Conservation (phyloP, 2,329 filamentous ascomycete species). For the Botrytis medusae region DNA sequence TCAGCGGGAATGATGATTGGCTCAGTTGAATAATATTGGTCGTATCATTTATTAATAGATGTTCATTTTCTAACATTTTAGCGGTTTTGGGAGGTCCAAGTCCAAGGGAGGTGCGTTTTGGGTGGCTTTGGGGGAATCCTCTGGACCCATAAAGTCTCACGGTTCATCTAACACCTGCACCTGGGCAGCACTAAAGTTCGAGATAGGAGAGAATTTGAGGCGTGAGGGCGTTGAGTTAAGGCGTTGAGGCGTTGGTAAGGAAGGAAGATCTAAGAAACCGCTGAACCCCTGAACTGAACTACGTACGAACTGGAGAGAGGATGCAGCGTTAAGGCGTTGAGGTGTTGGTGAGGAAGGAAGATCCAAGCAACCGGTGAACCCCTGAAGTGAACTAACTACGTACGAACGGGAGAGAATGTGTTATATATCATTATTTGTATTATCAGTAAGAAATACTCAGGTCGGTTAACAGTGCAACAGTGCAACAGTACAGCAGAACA, state of each 20-base stretch:
- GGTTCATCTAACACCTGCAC: neutral
- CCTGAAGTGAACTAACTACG: neutral
- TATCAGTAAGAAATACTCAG: neutral
- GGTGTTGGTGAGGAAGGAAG: neutral
- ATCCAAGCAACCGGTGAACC: neutral
- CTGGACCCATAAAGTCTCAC: neutral
- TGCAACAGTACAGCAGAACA: no score
- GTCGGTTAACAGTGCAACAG: neutral
- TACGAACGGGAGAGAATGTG: neutral
- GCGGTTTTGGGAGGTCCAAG: neutral
- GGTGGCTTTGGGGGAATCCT: neutral
- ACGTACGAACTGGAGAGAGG: neutral
- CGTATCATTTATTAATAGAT: constrained; percentile 5
- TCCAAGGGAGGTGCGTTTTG: neutral
- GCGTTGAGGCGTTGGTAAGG: neutral
- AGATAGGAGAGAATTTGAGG: no score
- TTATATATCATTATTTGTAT: neutral
- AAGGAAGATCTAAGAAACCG: no score
- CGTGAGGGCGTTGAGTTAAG: neutral
- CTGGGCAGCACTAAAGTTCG: neutral
- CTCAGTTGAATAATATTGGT: neutral
- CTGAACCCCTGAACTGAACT: no score
- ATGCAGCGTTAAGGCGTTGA: neutral
- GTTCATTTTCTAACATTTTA: neutral
- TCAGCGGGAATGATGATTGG: neutral